Evolutionary conservation across 441 rosid genomes (phyloP).

Genomic region (Pelargonium fulgidum): DNA sequence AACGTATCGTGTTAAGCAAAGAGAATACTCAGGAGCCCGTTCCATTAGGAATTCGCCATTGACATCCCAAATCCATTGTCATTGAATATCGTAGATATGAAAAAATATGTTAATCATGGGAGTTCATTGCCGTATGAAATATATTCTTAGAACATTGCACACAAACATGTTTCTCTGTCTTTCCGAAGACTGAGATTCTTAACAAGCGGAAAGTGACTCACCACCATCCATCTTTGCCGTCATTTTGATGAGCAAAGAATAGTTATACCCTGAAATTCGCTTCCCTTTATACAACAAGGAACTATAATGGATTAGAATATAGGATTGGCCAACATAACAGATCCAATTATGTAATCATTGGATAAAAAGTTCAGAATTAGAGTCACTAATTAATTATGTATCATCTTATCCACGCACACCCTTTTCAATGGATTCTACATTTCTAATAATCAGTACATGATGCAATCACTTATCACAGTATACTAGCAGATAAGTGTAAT

Average conservation of each 20-base stretch:
- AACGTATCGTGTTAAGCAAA: not conserved
- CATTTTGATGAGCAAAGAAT: not conserved
- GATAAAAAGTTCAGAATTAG: not conserved
- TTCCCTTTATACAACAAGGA: not conserved
- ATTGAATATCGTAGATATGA: not conserved
- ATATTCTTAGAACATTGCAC: slow-evolving; percentile 1
- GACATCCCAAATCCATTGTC: not conserved
- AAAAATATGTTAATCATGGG: not conserved
- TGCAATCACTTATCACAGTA: not conserved
- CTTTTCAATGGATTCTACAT: not conserved
- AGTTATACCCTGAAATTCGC: not conserved
- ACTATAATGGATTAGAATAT: slow-evolving; percentile 4
- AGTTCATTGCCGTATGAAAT: not conserved
- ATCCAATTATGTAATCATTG: not conserved
- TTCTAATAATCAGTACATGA: not conserved
- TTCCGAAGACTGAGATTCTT: not conserved
- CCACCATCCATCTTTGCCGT: not conserved
- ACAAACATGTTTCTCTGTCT: not conserved
- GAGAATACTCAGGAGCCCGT: not conserved
- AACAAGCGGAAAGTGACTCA: slow-evolving; percentile 3
- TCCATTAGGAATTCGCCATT: not conserved
- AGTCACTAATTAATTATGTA: slow-evolving; percentile 1
- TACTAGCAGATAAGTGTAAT: not conserved
- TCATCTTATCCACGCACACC: not conserved
- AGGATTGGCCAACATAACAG: not conserved